Evolutionary conservation across 495 filamentous ascomycete species (phyloP).

Genomic region (Neurospora sublineolata): DNA sequence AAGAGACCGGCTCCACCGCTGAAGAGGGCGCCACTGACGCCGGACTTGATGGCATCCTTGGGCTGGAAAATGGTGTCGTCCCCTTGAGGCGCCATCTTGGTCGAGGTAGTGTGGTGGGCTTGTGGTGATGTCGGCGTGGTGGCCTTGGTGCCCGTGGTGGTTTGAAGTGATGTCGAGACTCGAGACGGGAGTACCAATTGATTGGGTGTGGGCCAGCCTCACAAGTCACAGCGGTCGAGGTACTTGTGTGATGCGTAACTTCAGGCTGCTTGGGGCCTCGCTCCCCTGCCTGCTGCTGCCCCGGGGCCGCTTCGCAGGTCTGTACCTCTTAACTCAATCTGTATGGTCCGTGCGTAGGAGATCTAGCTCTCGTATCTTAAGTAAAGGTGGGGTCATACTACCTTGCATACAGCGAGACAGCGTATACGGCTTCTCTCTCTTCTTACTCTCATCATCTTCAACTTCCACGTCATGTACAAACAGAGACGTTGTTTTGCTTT

Average conservation of each 20-base stretch:
- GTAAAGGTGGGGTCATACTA: background rate
- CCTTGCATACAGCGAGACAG: background rate
- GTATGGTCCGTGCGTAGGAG: background rate
- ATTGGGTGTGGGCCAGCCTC: background rate
- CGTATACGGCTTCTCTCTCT: background rate
- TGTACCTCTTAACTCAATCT: background rate
- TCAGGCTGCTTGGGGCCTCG: background rate
- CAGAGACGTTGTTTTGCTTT: background rate
- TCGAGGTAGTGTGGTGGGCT: conserved; percentile 5
- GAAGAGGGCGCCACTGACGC: conserved; percentile 51
- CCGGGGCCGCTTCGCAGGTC: background rate
- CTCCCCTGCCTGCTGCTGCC: background rate
- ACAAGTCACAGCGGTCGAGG: background rate
- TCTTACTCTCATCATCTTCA: background rate
- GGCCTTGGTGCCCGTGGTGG: background rate
- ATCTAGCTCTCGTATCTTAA: background rate
- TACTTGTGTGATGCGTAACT: background rate
- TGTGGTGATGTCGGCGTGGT: conserved; percentile 2
- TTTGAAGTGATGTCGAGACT: background rate
- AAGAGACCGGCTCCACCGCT: conserved; percentile 58
- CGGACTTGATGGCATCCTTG: conserved; percentile 61
- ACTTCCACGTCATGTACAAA: background rate
- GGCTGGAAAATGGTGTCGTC: conserved; percentile 51
- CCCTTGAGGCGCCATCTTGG: conserved; percentile 31
- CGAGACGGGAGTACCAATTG: background rate